Percentiles rank a stretch among this genome's conserved stretches.
phyloP scores from a whole-genome alignment of 2,329 filamentous ascomycete genomes.

The Rosellinia necatrix region DNA sequence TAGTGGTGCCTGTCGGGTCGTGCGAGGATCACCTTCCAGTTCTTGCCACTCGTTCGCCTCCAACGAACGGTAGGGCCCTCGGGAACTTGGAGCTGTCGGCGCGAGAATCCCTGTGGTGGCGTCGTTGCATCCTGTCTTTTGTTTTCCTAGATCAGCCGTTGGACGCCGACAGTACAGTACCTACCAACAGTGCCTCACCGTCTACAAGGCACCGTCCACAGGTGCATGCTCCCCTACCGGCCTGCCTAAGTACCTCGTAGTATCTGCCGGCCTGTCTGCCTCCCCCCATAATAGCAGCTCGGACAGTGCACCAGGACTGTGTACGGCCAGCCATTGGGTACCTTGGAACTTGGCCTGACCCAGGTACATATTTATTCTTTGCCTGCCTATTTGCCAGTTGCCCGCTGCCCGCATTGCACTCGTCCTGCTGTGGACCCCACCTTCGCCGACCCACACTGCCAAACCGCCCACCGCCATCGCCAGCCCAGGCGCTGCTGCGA shows the following conservation, averaged over 20 bases:
- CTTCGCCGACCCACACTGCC: constrained; percentile 15
- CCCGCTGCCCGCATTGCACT: neutral
- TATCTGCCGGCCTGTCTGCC: neutral
- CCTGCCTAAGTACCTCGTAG: neutral
- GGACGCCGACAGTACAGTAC: too few relatives aligned
- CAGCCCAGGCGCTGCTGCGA: constrained; percentile 19
- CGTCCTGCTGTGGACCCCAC: constrained; percentile 6
- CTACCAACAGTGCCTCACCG: too few relatives aligned
- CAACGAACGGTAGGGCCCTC: constrained; percentile 15
- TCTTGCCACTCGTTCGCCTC: constrained; percentile 22
- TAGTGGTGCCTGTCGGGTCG: constrained; percentile 1
- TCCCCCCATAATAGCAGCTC: neutral
- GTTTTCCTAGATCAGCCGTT: too few relatives aligned
- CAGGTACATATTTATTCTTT: too few relatives aligned
- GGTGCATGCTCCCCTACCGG: too few relatives aligned
- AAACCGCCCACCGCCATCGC: constrained; percentile 18
- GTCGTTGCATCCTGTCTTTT: constrained; percentile 31
- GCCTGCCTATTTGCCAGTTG: constrained; percentile 3
- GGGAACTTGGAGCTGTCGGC: constrained; percentile 1
- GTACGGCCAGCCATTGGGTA: constrained; percentile 5
- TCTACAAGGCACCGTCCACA: too few relatives aligned
- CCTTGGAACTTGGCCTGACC: constrained; percentile 11
- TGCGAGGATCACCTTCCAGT: neutral
- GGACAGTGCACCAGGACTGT: constrained; percentile 16
- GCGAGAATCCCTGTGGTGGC: constrained; percentile 37